These are phyloP conservation scores for Papiliotrema nemorosa DNA, from an alignment of 1,284 basidiomycete species.

Conservation along the genomic window DNA sequence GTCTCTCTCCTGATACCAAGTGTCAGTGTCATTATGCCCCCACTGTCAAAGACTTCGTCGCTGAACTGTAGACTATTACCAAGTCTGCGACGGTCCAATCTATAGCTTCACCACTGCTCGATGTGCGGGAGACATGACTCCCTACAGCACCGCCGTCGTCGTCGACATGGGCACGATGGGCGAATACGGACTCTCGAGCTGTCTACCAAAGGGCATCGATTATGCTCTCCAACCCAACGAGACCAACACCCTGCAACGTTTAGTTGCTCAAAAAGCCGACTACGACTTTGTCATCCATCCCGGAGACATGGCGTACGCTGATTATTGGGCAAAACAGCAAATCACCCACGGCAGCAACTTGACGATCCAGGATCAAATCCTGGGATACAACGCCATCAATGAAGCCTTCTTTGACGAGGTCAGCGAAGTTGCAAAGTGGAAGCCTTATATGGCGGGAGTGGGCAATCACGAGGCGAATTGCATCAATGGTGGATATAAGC, in stretches of 20 bases:
- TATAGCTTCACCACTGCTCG: conserved; percentile 19
- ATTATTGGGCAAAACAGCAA: conserved; percentile 4
- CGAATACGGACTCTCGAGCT: conserved; percentile 18
- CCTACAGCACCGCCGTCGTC: conserved; percentile 13
- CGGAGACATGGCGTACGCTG: conserved; percentile 17
- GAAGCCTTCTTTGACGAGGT: conserved; percentile 11
- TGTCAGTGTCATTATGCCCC: too few relatives aligned
- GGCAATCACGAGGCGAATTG: conserved; percentile 34
- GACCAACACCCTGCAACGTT: conserved; percentile 26
- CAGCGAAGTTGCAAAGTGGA: conserved; percentile 18
- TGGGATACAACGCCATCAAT: conserved; percentile 7
- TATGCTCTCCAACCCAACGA: conserved; percentile 13
- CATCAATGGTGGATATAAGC: conserved; percentile 22
- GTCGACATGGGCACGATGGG: conserved; percentile 27
- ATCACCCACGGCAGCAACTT: conserved; percentile 9
- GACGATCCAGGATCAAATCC: conserved; percentile 1
- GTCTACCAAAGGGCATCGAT: conserved; percentile 6
- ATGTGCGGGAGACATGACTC: conserved; percentile 16
- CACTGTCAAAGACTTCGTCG: too few relatives aligned
- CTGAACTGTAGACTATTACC: too few relatives aligned
- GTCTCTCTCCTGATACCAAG: conserved; percentile 10
- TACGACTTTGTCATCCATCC: conserved; percentile 19
- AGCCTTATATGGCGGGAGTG: conserved; percentile 30
- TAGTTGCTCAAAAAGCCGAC: conserved; percentile 12
- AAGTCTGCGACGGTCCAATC: conserved; percentile 3